A percentile compares a stretch with the other conserved stretches of the same genome.
These are phyloP conservation scores for Cyberlindnera mississippiensis DNA, from an alignment of 805 yeast genomes.

Conservation along the genomic window DNA sequence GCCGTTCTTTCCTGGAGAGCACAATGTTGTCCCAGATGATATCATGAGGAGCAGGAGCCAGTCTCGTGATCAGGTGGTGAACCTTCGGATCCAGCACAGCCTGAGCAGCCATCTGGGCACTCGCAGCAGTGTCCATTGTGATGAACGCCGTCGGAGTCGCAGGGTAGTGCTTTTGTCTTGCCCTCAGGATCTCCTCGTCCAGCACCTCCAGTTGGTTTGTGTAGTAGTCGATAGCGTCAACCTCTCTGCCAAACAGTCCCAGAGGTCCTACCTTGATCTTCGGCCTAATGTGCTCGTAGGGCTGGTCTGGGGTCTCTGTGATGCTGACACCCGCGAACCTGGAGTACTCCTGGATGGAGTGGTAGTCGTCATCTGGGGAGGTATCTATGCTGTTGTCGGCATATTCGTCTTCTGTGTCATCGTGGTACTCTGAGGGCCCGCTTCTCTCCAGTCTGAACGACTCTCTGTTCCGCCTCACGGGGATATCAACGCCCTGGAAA, in stretches of 20 bases:
- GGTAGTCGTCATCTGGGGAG: conserved; percentile 18
- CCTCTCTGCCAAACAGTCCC: conserved; percentile 62
- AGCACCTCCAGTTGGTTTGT: conserved; percentile 63
- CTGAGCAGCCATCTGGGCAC: conserved; percentile 96
- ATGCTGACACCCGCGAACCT: conserved; percentile 18
- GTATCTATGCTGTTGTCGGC: conserved; percentile 7
- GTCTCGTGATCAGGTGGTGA: conserved; percentile 69
- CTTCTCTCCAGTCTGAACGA: conserved; percentile 22
- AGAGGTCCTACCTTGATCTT: conserved; percentile 52
- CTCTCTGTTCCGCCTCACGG: conserved; percentile 25
- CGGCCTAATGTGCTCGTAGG: conserved; percentile 50
- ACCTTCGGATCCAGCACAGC: conserved; percentile 90
- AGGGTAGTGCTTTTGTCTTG: conserved; percentile 65
- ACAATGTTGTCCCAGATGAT: conserved; percentile 91
- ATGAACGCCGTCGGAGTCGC: conserved; percentile 91
- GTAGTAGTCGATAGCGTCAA: conserved; percentile 79
- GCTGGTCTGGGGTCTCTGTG: conserved; percentile 13
- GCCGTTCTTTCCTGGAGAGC: conserved; percentile 68
- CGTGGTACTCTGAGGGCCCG: conserved; percentile 16
- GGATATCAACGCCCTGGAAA: conserved; percentile 18
- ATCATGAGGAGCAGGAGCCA: conserved; percentile 97
- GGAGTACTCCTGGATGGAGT: conserved; percentile 23
- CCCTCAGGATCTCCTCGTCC: conserved; percentile 64
- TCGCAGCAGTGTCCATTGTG: conserved; percentile 92
- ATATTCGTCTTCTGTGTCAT: conserved; percentile 12